These are phyloP conservation scores for Globisporangium radiosum DNA, from an alignment of 352 stramenopile species.

Conservation along the genomic window DNA sequence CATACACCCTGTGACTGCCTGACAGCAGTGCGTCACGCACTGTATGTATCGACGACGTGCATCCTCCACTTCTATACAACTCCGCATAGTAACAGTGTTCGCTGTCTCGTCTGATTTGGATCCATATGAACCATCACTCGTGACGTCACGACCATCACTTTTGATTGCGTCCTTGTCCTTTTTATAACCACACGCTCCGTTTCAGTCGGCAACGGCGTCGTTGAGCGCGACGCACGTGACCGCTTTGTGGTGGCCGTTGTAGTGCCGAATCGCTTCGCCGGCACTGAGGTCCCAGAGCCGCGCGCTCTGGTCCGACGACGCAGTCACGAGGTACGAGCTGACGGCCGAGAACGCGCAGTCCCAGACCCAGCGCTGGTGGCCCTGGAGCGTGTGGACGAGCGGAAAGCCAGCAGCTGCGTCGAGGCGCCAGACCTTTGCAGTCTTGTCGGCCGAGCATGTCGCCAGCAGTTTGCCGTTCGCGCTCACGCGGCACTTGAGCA, in stretches of 20 bases:
- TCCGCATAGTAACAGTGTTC: too few species aligned
- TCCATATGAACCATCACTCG: too few species aligned
- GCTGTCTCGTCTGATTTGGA: too few species aligned
- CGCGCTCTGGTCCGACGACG: constrained; percentile 93
- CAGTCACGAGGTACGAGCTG: constrained; percentile 96
- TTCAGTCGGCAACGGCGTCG: constrained; percentile 61
- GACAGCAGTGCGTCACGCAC: too few species aligned
- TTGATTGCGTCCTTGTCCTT: neutral
- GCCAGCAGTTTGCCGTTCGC: constrained; percentile 85
- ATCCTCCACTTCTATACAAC: too few species aligned
- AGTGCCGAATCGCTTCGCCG: constrained; percentile 83
- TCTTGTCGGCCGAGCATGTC: constrained; percentile 91
- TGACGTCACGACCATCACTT: too few species aligned
- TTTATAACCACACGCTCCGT: neutral
- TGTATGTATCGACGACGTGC: too few species aligned
- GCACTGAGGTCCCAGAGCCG: constrained; percentile 96
- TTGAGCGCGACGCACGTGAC: constrained; percentile 87
- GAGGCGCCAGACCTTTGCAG: constrained; percentile 87
- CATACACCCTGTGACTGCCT: too few species aligned
- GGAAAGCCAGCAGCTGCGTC: constrained; percentile 28
- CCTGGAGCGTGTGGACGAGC: constrained; percentile 74
- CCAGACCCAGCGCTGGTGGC: constrained; percentile 97
- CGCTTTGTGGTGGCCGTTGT: constrained; percentile 88
- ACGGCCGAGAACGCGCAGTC: constrained; percentile 97
- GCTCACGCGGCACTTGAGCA: constrained; percentile 88